phyloP scores from a whole-genome alignment of 1,139 yeast genomes.

The Debaryomycetaceae sp. region DNA sequence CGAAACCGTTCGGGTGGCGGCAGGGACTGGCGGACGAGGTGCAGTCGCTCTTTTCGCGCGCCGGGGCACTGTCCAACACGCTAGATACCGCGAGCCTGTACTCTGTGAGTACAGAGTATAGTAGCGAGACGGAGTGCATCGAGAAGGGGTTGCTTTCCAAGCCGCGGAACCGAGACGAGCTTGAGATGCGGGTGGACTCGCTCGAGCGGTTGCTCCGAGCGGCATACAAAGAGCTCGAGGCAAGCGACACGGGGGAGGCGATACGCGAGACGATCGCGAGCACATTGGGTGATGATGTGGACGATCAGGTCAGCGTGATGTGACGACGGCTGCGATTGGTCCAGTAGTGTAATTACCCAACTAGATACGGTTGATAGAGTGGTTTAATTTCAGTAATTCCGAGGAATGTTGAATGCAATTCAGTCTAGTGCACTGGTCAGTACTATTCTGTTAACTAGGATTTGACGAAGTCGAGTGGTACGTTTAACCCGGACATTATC shows the following conservation, averaged over 20 bases:
- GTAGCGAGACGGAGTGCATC: conserved; percentile 8
- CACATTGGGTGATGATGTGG: conserved; percentile 1
- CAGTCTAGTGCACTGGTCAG: too few relatives aligned
- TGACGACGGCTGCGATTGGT: not conserved
- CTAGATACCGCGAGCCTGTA: conserved; percentile 22
- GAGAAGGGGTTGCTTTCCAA: too few relatives aligned
- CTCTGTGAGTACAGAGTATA: conserved; percentile 15
- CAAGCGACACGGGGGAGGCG: conserved; percentile 7
- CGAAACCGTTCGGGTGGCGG: too few relatives aligned
- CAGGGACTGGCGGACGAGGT: conserved; percentile 13
- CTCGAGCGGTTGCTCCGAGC: conserved; percentile 15
- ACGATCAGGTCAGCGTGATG: not conserved
- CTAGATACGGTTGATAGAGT: too few relatives aligned
- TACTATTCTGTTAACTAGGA: too few relatives aligned
- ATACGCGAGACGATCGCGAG: conserved; percentile 9
- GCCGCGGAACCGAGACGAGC: too few relatives aligned
- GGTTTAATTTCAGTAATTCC: too few relatives aligned
- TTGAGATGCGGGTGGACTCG: too few relatives aligned
- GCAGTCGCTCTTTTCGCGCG: conserved; percentile 12
- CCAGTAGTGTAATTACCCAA: too few relatives aligned
- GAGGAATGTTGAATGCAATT: too few relatives aligned
- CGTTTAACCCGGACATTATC: too few relatives aligned
- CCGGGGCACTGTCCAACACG: conserved; percentile 1
- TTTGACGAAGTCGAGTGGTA: too few relatives aligned
- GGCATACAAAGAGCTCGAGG: conserved; percentile 15